phyloP scores from a whole-genome alignment of 192 early-diverging fungal genomes.

The Dispira parvispora region DNA sequence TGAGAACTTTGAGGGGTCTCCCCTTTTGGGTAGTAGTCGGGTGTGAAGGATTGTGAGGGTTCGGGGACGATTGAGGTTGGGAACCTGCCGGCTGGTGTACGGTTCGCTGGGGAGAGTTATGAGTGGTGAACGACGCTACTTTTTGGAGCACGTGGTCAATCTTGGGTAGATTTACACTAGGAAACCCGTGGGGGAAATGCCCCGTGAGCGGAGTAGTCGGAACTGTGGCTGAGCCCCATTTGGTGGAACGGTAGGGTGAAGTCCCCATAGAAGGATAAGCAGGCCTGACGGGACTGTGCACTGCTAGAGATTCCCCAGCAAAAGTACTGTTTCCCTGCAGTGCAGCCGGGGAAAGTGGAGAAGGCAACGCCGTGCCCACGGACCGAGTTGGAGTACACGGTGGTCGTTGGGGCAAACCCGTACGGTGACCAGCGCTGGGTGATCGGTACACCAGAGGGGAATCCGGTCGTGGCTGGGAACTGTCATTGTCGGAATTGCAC shows the following conservation, averaged over 20 bases:
- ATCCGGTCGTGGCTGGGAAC: background rate
- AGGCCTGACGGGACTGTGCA: background rate
- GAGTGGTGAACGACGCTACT: too few relatives aligned
- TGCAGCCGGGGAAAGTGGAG: background rate
- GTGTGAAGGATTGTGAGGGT: too few relatives aligned
- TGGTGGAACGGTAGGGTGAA: background rate
- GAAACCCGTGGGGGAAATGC: background rate
- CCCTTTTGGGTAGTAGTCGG: too few relatives aligned
- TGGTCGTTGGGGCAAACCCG: too few relatives aligned
- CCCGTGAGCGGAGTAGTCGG: background rate
- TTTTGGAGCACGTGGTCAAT: slow-evolving; percentile 8
- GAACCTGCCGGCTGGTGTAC: too few relatives aligned
- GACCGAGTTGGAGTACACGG: background rate
- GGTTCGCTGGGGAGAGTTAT: too few relatives aligned
- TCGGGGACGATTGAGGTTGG: too few relatives aligned
- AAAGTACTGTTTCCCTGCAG: background rate
- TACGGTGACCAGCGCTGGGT: too few relatives aligned
- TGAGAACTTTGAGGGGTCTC: too few relatives aligned
- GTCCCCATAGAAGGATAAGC: background rate
- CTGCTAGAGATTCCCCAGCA: background rate
- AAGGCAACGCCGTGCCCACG: background rate
- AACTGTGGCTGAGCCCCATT: background rate
- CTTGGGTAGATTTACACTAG: background rate
- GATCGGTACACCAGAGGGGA: background rate
- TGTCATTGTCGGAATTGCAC: background rate